Conservation (phyloP, 176 grass and related monocot species). For the Cenchrus americanus region DNA sequence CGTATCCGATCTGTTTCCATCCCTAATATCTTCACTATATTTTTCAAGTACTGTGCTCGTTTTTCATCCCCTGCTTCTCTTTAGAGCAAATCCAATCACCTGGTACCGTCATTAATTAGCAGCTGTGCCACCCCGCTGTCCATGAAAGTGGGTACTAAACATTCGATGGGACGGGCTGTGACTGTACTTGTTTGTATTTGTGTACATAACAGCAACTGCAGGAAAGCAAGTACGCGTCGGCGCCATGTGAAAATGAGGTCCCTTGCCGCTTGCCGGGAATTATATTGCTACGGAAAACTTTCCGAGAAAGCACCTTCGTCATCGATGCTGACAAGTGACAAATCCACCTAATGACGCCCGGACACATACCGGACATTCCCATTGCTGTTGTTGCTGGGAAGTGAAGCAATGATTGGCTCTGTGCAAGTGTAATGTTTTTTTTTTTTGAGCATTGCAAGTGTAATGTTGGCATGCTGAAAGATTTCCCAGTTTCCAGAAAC, state of each 20-base stretch:
- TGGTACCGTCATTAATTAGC: not conserved
- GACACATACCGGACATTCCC: not conserved
- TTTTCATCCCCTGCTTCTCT: too few relatives aligned
- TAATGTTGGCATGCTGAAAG: not conserved
- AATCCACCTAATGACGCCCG: not conserved
- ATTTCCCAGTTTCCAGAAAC: not conserved
- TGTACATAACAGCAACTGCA: not conserved
- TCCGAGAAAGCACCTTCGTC: not conserved
- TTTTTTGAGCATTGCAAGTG: too few relatives aligned
- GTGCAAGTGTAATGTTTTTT: not conserved
- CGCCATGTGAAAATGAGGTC: not conserved
- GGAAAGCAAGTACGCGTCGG: not conserved
- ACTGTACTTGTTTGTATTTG: slow-evolving; percentile 1
- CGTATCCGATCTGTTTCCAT: too few relatives aligned
- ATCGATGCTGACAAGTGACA: not conserved
- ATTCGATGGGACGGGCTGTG: not conserved
- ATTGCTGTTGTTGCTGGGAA: not conserved
- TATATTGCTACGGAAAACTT: not conserved
- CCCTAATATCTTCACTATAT: not conserved
- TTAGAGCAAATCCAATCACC: not conserved
- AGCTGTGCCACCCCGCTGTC: not conserved
- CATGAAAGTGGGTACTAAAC: not conserved
- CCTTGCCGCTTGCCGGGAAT: not conserved
- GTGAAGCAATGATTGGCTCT: slow-evolving; percentile 9
- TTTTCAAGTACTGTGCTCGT: too few relatives aligned